Evolutionary conservation across 768 basidiomycete species (phyloP).

Genomic region (Naganishia kalamii): DNA sequence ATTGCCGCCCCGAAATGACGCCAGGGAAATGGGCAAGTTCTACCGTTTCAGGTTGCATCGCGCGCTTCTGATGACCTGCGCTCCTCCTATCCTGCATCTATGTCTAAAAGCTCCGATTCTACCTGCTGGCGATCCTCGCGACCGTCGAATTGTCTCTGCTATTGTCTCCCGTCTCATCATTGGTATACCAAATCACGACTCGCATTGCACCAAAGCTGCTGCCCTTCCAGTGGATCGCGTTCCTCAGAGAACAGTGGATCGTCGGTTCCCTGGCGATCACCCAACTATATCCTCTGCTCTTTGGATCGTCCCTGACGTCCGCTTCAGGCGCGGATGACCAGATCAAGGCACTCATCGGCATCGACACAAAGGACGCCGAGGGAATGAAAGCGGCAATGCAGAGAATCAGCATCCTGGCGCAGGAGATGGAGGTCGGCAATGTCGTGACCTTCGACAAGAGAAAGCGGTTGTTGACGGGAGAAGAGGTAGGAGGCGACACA

Average conservation of each 20-base stretch:
- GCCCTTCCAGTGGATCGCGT: conserved; percentile 7
- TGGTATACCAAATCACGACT: neutral
- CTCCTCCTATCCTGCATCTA: neutral
- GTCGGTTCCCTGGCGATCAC: conserved; percentile 5
- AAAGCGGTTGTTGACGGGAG: neutral
- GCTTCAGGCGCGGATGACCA: neutral
- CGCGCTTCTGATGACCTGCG: too few relatives aligned
- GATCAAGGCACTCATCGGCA: neutral
- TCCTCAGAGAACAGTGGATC: neutral
- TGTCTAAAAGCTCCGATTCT: neutral
- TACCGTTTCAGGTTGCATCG: neutral
- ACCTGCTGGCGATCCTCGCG: neutral
- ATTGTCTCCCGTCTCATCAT: neutral
- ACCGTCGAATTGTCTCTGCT: conserved; percentile 2
- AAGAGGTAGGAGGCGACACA: neutral
- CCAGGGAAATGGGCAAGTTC: conserved; percentile 11
- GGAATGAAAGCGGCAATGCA: neutral
- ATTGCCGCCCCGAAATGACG: conserved; percentile 9
- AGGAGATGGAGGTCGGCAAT: conserved; percentile 8
- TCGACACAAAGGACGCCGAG: neutral
- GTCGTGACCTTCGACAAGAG: neutral
- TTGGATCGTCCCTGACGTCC: neutral
- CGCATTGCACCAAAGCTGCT: neutral
- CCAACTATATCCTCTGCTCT: neutral
- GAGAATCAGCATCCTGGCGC: neutral